Conservation (phyloP, 2,329 filamentous ascomycete genomes). For the Pseudogymnoascus sp. region DNA sequence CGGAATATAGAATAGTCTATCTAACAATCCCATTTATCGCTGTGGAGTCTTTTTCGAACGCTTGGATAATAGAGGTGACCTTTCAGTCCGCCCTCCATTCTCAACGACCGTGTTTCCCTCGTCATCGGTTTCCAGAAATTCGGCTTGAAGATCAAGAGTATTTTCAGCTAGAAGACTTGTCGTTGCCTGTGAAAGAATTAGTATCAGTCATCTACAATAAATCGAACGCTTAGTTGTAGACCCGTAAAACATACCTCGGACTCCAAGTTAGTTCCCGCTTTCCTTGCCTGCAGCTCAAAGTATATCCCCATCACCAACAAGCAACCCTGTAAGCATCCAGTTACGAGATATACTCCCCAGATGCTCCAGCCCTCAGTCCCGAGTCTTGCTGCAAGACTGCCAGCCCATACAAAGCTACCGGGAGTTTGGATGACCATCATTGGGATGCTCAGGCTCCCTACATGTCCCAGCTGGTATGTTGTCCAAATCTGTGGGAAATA, state of each 20-base stretch:
- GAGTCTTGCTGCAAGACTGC: conserved; percentile 70
- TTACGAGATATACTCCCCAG: conserved; percentile 86
- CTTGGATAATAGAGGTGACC: conserved; percentile 18
- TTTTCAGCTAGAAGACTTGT: not conserved
- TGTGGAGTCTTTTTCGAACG: conserved; percentile 12
- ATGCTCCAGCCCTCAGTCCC: conserved; percentile 86
- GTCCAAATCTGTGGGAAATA: conserved; percentile 95
- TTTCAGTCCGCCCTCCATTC: conserved; percentile 18
- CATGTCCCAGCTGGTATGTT: conserved; percentile 75
- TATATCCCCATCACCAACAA: conserved; percentile 72
- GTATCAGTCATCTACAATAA: not conserved
- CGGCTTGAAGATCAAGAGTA: conserved; percentile 5
- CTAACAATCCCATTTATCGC: not conserved
- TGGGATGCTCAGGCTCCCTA: conserved; percentile 84
- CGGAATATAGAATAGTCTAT: not conserved
- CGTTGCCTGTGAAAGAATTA: not conserved
- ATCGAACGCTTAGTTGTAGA: not conserved
- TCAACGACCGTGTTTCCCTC: conserved; percentile 21
- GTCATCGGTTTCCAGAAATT: conserved; percentile 20
- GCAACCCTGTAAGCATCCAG: conserved; percentile 74
- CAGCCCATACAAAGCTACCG: conserved; percentile 82
- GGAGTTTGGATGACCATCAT: conserved; percentile 99
- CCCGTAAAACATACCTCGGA: not conserved
- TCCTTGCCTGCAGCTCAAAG: conserved; percentile 48
- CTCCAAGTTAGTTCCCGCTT: not conserved